These are phyloP conservation scores for Cinchona pubescens DNA, from an alignment of 257 asterid species.

Conservation along the genomic window DNA sequence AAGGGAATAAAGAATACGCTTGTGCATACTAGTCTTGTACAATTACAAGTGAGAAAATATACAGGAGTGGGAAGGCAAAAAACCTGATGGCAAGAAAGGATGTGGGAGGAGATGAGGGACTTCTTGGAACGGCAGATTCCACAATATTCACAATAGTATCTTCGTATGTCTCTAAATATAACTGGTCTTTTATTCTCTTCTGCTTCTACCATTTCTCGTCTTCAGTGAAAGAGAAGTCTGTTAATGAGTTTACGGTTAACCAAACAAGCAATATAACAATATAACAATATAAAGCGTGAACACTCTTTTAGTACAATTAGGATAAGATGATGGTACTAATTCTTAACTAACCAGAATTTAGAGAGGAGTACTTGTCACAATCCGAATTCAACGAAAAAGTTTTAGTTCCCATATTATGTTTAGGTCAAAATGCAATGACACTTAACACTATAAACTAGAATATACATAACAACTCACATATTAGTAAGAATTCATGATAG, in stretches of 20 bases:
- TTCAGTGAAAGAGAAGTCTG: background rate
- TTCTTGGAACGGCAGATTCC: slow-evolving; percentile 90
- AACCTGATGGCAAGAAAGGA: slow-evolving; percentile 60
- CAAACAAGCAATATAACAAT: background rate
- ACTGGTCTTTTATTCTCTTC: slow-evolving; percentile 30
- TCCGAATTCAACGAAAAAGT: background rate
- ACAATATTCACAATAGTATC: slow-evolving; percentile 76
- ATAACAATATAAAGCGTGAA: background rate
- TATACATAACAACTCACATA: background rate
- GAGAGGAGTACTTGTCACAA: no score
- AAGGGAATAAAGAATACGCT: no score
- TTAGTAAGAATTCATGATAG: background rate
- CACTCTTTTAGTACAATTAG: background rate
- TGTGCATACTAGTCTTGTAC: no score
- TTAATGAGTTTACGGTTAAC: background rate
- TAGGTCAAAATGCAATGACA: no score
- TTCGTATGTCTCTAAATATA: slow-evolving; percentile 64
- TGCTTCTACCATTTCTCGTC: slow-evolving; percentile 22
- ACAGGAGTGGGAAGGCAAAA: background rate
- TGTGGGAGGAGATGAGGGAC: slow-evolving; percentile 61
- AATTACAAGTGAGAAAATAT: no score
- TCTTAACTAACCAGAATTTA: background rate
- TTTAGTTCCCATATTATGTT: background rate
- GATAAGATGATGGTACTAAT: background rate
- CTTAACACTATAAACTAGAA: no score